Evolutionary conservation across 805 yeast genomes (phyloP), one percentile per base, ranked within the genome.

Genomic region (Komagataella pseudopastoris): DNA sequence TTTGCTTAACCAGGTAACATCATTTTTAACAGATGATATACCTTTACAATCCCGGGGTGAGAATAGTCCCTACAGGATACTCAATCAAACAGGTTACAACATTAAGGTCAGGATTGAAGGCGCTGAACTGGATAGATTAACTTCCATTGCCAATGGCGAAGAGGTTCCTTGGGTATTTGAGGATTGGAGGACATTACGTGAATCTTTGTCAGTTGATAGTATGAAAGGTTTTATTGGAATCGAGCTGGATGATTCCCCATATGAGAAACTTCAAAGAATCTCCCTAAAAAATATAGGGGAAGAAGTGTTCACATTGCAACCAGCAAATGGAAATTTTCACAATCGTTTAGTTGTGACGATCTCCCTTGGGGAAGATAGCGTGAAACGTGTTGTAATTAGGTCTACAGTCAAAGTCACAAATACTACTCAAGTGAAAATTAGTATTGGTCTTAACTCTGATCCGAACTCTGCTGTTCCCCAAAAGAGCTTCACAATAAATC

Each of bases 131-230:
- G 10, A 30, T 14, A 8, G 39, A 30, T n/a, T 30, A 12, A 30
- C 39, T 14, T 30, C 39, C 0, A 60, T 86, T 14, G 64, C 69
- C 45, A 71, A 80, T 50, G 76, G 77, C 1, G 78, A 76, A 4
- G 64, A 66, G 3, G 62, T 78, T 4, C 84, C 87, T 1, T 93
- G 98, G 97, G 81, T 89, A 45, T 95, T 95, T 69, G 96, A 90
- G 59, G 96, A 91, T 61, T 93, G 98, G 97, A 74, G 87, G 55
- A 74, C 75, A 30, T 77, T 89, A 22, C 81, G 99, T 64, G 96
- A 91, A 60, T 80, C 81, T 51, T 68, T 90, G 52, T 82, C 78
- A 54, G 77, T 84, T 3, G 84, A 84, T 51, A 78, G 75, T 46
- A 77, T 75, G 17, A 72, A 71, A n/a, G 82, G 80, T 48, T 68